Evolutionary conservation across 768 basidiomycete genomes (phyloP).

Genomic region (Rhizopogon vinicolor): DNA sequence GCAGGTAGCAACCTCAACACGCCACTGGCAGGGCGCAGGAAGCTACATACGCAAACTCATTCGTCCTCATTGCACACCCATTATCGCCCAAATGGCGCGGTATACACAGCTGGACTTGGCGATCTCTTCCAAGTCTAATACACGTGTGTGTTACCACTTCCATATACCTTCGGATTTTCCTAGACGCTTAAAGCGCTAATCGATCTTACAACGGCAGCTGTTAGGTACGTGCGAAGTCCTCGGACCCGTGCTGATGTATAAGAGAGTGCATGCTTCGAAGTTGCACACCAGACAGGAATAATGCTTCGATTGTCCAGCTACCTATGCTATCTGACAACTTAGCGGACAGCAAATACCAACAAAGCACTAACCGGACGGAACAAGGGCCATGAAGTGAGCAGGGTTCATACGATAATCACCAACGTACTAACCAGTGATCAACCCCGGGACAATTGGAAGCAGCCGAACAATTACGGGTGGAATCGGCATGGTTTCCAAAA

Average conservation of each 20-base stretch:
- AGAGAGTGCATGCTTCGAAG: not conserved
- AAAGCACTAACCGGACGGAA: not conserved
- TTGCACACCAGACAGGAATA: not conserved
- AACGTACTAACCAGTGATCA: not conserved
- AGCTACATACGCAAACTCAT: not conserved
- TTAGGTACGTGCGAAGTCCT: not conserved
- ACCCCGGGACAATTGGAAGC: no score
- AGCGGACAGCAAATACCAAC: not conserved
- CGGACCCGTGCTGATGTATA: not conserved
- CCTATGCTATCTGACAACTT: not conserved
- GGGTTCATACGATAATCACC: not conserved
- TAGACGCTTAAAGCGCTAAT: not conserved
- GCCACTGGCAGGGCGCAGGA: not conserved
- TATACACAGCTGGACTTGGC: not conserved
- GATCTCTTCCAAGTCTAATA: not conserved
- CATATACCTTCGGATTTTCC: not conserved
- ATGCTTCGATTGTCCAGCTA: no score
- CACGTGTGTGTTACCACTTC: not conserved
- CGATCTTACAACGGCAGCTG: not conserved
- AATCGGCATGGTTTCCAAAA: not conserved
- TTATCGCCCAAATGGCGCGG: not conserved
- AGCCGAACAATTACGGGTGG: not conserved
- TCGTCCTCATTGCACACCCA: no score
- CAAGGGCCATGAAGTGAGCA: not conserved
- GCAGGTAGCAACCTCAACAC: not conserved